Conservation (phyloP, 192 early-diverging fungal species). For the Phycomyces nitens region DNA sequence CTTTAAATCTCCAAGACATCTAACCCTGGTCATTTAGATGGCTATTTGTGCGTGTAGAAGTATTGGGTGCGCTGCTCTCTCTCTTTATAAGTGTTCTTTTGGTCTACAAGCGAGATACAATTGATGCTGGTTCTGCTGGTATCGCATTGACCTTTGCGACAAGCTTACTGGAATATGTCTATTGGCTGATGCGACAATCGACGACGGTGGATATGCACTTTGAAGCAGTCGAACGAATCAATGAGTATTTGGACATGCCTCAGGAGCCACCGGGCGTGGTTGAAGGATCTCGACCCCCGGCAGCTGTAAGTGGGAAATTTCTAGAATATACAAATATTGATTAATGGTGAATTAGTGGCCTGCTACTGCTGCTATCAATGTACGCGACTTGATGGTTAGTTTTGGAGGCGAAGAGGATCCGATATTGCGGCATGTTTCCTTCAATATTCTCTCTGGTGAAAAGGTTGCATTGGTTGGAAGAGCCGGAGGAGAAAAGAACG, state of each 20-base stretch:
- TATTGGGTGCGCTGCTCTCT: constrained; percentile 17
- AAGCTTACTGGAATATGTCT: constrained; percentile 67
- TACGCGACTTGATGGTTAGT: constrained; percentile 58
- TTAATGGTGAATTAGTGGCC: constrained; percentile 53
- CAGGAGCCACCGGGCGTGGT: constrained; percentile 69
- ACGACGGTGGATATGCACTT: constrained; percentile 81
- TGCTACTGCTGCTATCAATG: constrained; percentile 50
- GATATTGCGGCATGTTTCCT: constrained; percentile 30
- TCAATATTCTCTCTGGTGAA: constrained; percentile 62
- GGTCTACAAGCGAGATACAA: constrained; percentile 40
- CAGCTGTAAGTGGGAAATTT: constrained; percentile 19
- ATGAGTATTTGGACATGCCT: constrained; percentile 74
- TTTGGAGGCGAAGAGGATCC: constrained; percentile 53
- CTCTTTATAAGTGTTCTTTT: constrained; percentile 56
- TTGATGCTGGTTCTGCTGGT: constrained; percentile 82
- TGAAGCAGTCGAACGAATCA: constrained; percentile 79
- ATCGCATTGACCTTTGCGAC: constrained; percentile 78
- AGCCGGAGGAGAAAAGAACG: constrained; percentile 71
- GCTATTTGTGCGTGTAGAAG: constrained; percentile 30
- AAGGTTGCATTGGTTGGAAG: constrained; percentile 86
- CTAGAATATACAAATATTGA: not conserved
- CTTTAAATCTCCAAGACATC: too few relatives aligned
- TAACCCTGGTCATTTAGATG: constrained; percentile 9
- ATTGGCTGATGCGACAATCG: constrained; percentile 76
- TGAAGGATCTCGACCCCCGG: constrained; percentile 41